Percentiles rank a stretch among this genome's conserved stretches.
These are phyloP conservation scores for Hyaloscypha bicolor DNA, from an alignment of 495 filamentous ascomycete species.

Conservation along the genomic window DNA sequence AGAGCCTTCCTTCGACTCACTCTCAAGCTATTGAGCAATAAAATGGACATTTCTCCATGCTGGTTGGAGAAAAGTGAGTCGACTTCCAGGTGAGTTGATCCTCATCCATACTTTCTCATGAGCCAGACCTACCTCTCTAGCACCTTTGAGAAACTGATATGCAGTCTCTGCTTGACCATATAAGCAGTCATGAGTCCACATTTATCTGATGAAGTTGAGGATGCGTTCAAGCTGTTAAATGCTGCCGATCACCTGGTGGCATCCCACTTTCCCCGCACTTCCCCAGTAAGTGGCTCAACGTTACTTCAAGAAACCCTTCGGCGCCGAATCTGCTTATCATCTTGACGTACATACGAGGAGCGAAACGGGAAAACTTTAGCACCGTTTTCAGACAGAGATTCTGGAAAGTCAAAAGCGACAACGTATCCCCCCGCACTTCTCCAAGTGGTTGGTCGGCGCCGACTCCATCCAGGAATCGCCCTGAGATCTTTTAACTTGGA, in stretches of 20 bases:
- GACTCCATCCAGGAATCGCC: not conserved
- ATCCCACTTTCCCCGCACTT: not conserved
- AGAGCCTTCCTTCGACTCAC: too few relatives aligned
- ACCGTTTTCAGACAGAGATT: not conserved
- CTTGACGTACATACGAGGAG: not conserved
- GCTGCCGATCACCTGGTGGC: not conserved
- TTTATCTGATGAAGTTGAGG: not conserved
- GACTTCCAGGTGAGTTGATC: too few relatives aligned
- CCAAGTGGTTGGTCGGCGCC: not conserved
- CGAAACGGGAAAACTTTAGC: not conserved
- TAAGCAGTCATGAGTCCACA: not conserved
- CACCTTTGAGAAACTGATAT: too few relatives aligned
- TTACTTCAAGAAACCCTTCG: not conserved
- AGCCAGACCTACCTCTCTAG: too few relatives aligned
- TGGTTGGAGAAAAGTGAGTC: too few relatives aligned
- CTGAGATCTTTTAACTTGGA: too few relatives aligned
- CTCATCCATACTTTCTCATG: too few relatives aligned
- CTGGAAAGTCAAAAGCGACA: not conserved
- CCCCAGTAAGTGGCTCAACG: not conserved
- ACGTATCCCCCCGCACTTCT: not conserved
- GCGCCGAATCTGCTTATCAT: not conserved
- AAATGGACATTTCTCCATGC: too few relatives aligned
- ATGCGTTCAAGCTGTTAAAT: not conserved
- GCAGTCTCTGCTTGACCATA: too few relatives aligned
- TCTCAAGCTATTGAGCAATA: too few relatives aligned